Evolutionary conservation across 1,284 basidiomycete genomes (phyloP).

Genomic region (Waitea zeae): DNA sequence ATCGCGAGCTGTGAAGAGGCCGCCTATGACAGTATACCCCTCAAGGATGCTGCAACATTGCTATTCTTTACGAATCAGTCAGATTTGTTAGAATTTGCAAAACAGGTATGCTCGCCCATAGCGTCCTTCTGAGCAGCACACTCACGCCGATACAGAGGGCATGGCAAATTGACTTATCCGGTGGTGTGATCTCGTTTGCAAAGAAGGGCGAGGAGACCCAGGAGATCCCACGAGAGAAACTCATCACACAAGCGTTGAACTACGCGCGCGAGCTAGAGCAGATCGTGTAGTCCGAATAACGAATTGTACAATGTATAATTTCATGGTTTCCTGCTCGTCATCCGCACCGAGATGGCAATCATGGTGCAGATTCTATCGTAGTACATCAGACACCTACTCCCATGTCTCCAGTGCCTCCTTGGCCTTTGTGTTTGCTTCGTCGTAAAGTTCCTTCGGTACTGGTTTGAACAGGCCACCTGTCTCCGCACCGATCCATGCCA

Average conservation of each 20-base stretch:
- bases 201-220: conserved; percentile 60
- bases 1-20: conserved; percentile 88
- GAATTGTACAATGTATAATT: no score
- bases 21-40: conserved; percentile 74
- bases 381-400: no score
- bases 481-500: conserved; percentile 92
- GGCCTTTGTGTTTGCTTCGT: conserved; percentile 81
- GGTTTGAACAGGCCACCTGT: conserved; percentile 65
- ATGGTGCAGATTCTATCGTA: neutral
- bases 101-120: conserved; percentile 29
- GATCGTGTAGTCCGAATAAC: conserved; percentile 50
- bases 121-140: conserved; percentile 1
- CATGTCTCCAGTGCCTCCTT: conserved; percentile 71
- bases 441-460: conserved; percentile 73
- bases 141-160: conserved; percentile 28
- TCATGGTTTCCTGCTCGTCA: no score
- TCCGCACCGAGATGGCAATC: no score
- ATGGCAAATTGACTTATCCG: conserved; percentile 55
- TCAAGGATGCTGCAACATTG: conserved; percentile 78
- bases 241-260: conserved; percentile 56
- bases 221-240: conserved; percentile 69
- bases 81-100: conserved; percentile 64
- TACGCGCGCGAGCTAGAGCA: conserved; percentile 81
- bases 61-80: conserved; percentile 74
- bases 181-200: conserved; percentile 41